Conservation (phyloP, 2,329 filamentous ascomycete genomes). For the Xylaria sp. region DNA sequence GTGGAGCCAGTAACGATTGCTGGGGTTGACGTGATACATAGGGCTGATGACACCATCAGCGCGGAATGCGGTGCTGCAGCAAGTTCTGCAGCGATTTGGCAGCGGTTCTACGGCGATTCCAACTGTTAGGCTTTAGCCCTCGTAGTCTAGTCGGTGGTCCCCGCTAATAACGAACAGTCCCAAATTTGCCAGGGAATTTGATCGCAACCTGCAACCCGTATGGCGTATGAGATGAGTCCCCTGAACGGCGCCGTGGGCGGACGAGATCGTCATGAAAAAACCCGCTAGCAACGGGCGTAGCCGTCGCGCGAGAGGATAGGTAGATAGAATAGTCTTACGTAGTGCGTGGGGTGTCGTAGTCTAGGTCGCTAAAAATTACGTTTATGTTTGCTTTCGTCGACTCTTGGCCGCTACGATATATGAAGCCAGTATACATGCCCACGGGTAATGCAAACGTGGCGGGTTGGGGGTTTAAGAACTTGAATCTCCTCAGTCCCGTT, state of each 20-base stretch:
- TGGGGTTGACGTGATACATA: slow-evolving; percentile 48
- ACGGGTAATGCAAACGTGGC: slow-evolving; percentile 4
- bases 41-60: slow-evolving; percentile 47
- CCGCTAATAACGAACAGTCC: slow-evolving; percentile 18
- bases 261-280: slow-evolving; percentile 3
- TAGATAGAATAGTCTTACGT: slow-evolving; percentile 15
- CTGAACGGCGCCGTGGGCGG: slow-evolving; percentile 12
- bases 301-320: slow-evolving; percentile 6
- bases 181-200: slow-evolving; percentile 3
- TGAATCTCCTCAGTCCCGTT: slow-evolving; percentile 8
- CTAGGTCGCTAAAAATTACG: slow-evolving; percentile 25
- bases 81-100: slow-evolving; percentile 30
- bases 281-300: slow-evolving; percentile 8
- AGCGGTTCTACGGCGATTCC: slow-evolving; percentile 8
- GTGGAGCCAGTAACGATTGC: slow-evolving; percentile 46
- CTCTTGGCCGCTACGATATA: not conserved
- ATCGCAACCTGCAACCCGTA: slow-evolving; percentile 24
- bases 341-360: slow-evolving; percentile 19
- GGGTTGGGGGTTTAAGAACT: not conserved
- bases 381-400: slow-evolving; percentile 24
- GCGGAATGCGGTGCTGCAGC: no score
- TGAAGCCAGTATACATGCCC: not conserved
- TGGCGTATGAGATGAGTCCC: slow-evolving; percentile 9
- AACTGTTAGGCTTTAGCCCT: slow-evolving; percentile 25
- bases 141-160: slow-evolving; percentile 10